Percentiles rank a stretch among this genome's conserved stretches.
phyloP scores from a whole-genome alignment of 805 yeast genomes.

The Phaffomyces thermotolerans region DNA sequence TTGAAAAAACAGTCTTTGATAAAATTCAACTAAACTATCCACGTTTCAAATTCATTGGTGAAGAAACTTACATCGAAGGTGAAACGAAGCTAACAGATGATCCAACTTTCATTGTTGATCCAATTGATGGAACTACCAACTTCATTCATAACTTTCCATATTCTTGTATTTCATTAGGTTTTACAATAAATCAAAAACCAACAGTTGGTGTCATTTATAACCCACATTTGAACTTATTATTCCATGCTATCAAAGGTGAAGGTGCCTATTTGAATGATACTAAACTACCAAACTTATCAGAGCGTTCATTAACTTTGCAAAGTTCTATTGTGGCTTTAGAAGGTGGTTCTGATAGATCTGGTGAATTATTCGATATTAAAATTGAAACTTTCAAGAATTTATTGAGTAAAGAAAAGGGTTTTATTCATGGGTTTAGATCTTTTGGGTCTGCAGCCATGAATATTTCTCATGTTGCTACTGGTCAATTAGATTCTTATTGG shows the following conservation, averaged over 20 bases:
- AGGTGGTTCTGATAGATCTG: conserved; percentile 53
- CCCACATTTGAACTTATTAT: conserved; percentile 47
- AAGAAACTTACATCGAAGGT: conserved; percentile 49
- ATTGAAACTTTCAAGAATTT: conserved; percentile 40
- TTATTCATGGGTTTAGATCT: conserved; percentile 54
- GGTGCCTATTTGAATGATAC: conserved; percentile 48
- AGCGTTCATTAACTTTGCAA: conserved; percentile 37
- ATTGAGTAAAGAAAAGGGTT: conserved; percentile 43
- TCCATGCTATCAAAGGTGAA: conserved; percentile 46
- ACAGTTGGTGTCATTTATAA: conserved; percentile 62
- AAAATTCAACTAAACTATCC: conserved; percentile 38
- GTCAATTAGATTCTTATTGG: conserved; percentile 57
- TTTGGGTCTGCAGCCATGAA: conserved; percentile 63
- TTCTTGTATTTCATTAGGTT: conserved; percentile 55
- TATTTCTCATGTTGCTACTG: conserved; percentile 50
- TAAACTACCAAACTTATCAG: conserved; percentile 24
- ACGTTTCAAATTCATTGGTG: conserved; percentile 49
- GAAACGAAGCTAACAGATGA: conserved; percentile 37
- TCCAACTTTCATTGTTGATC: conserved; percentile 61
- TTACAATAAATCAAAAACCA: conserved; percentile 40
- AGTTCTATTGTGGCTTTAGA: conserved; percentile 51
- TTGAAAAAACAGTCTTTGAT: conserved; percentile 36
- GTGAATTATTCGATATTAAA: conserved; percentile 43
- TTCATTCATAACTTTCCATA: conserved; percentile 57
- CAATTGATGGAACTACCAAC: conserved; percentile 61